Evolutionary conservation across 2,329 filamentous ascomycete species (phyloP).

Genomic region (Botryotinia convoluta): DNA sequence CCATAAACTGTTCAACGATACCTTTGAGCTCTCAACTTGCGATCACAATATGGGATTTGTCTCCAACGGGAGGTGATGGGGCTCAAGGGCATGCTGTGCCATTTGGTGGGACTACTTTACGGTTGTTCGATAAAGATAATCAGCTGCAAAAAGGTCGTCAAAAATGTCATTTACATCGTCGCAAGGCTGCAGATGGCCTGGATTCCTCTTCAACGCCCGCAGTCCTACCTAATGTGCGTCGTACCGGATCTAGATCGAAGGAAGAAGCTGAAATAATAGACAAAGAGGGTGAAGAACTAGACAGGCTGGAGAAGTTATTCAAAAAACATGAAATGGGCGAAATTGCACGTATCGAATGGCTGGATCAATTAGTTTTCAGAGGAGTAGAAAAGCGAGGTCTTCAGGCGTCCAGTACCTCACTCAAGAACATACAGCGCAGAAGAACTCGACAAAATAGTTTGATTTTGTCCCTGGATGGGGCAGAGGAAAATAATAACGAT

Average conservation of each 20-base stretch:
- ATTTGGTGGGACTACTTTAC: constrained; percentile 89
- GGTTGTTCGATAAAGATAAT: constrained; percentile 89
- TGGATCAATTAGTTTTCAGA: constrained; percentile 91
- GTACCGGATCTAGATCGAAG: constrained; percentile 50
- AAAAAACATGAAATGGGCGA: constrained; percentile 99
- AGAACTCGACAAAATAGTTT: constrained; percentile 38
- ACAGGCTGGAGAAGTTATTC: constrained; percentile 82
- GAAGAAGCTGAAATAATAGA: constrained; percentile 51
- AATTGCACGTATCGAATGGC: constrained; percentile 88
- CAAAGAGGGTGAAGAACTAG: constrained; percentile 77
- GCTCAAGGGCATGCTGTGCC: constrained; percentile 77
- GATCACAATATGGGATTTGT: constrained; percentile 93
- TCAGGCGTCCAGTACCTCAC: constrained; percentile 61
- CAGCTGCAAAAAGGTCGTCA: constrained; percentile 89
- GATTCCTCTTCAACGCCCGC: constrained; percentile 78
- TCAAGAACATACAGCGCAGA: constrained; percentile 56
- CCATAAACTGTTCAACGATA: constrained; percentile 78
- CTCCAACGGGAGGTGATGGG: constrained; percentile 69
- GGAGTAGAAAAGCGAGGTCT: constrained; percentile 76
- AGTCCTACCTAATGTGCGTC: constrained; percentile 53
- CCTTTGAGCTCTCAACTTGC: constrained; percentile 81
- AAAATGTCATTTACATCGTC: constrained; percentile 81
- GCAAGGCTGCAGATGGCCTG: constrained; percentile 81
- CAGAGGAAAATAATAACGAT: constrained; percentile 35
- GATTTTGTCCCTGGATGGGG: constrained; percentile 38